Evolutionary conservation across 768 basidiomycete genomes (phyloP).

Genomic region (Cystofilobasidium capitatum): DNA sequence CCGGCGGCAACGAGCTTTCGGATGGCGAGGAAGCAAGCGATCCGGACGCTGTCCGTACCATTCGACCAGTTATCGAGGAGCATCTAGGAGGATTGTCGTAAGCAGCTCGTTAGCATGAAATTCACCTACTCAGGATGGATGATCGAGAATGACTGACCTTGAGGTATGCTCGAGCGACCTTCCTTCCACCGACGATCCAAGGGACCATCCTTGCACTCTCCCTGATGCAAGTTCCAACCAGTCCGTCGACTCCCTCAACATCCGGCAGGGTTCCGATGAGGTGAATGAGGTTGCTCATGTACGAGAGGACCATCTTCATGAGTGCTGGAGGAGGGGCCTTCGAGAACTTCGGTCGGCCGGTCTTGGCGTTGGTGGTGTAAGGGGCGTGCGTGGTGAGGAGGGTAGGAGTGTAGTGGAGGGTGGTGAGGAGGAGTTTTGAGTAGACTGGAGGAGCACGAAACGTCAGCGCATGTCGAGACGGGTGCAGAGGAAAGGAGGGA

Average conservation of each 20-base stretch:
- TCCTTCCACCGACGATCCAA: conserved; percentile 73
- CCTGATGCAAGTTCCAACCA: conserved; percentile 54
- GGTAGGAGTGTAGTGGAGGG: conserved; percentile 81
- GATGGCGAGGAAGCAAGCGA: conserved; percentile 76
- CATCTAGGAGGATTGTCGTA: conserved; percentile 47
- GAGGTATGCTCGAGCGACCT: conserved; percentile 72
- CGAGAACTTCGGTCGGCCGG: conserved; percentile 81
- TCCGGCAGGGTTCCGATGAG: conserved; percentile 62
- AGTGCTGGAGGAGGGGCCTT: conserved; percentile 70
- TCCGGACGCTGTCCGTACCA: conserved; percentile 65
- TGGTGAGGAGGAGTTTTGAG: conserved; percentile 77
- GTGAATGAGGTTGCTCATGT: conserved; percentile 76
- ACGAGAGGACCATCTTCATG: conserved; percentile 77
- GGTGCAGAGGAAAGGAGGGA: background rate
- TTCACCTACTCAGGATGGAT: background rate
- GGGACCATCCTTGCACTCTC: conserved; percentile 86
- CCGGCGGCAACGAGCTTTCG: conserved; percentile 64
- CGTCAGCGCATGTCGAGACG: background rate
- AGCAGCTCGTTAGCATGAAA: no score
- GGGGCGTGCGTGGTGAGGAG: conserved; percentile 79
- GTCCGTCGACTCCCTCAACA: conserved; percentile 36
- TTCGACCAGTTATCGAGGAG: conserved; percentile 77
- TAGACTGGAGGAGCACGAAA: conserved; percentile 53
- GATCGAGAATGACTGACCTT: conserved; percentile 49
- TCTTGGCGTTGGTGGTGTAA: conserved; percentile 59